phyloP scores from a whole-genome alignment of 1,284 basidiomycete species.

The Sporisorium graminicola region DNA sequence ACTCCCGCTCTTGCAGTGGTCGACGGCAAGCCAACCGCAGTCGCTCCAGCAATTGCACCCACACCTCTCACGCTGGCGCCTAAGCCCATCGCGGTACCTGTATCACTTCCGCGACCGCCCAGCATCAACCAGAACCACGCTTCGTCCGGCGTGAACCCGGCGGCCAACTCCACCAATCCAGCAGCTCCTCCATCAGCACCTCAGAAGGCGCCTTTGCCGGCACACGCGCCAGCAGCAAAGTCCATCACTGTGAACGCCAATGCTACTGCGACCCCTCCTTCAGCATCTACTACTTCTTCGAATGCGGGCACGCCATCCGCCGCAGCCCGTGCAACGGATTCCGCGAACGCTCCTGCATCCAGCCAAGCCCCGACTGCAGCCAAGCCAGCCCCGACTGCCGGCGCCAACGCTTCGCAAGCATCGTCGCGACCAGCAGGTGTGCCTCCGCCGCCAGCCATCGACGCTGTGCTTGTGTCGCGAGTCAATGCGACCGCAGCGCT shows the following conservation, averaged over 20 bases:
- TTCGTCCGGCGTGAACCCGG: conserved; percentile 16
- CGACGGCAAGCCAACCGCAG: conserved; percentile 19
- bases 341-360: conserved; percentile 7
- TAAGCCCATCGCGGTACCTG: conserved; percentile 31
- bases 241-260: conserved; percentile 7
- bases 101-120: conserved; percentile 41
- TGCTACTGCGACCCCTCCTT: conserved; percentile 3
- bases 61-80: conserved; percentile 15
- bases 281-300: background rate
- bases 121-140: conserved; percentile 45
- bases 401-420: conserved; percentile 5
- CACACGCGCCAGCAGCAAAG: conserved; percentile 4
- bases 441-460: conserved; percentile 51
- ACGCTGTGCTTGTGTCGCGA: conserved; percentile 53
- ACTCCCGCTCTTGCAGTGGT: background rate
- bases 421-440: conserved; percentile 36
- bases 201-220: conserved; percentile 4
- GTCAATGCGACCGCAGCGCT: conserved; percentile 57
- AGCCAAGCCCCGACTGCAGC: conserved; percentile 9
- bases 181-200: conserved; percentile 2
- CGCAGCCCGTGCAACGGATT: conserved; percentile 4
- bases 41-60: conserved; percentile 3
- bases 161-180: conserved; percentile 4
- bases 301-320: conserved; percentile 1
- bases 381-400: conserved; percentile 16